Conservation (phyloP, 176 grass and related monocot genomes). For the Alloteropsis semialata region DNA sequence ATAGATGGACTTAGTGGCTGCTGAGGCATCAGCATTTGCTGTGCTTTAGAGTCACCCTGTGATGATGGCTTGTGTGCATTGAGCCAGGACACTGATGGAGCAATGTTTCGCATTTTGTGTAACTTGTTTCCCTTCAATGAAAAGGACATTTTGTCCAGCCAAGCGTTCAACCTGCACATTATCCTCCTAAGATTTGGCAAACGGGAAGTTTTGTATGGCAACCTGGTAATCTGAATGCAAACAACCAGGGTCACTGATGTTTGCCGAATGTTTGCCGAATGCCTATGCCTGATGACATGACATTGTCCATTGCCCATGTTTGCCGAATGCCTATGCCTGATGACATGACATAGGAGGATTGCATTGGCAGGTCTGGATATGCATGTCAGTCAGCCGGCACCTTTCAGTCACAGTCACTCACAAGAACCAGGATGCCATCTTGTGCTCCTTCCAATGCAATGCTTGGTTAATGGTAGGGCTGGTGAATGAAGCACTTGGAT, state of each 20-base stretch:
- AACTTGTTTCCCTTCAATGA: conserved; percentile 36
- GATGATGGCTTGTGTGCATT: conserved; percentile 47
- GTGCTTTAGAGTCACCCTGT: conserved; percentile 31
- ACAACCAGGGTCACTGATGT: background rate
- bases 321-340: background rate
- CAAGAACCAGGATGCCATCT: conserved; percentile 1
- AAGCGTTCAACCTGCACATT: background rate
- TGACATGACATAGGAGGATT: background rate
- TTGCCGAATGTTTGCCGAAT: conserved; percentile 14
- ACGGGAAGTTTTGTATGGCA: background rate
- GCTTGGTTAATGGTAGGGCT: conserved; percentile 13
- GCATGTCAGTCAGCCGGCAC: conserved; percentile 21
- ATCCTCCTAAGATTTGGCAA: background rate
- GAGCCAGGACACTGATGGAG: conserved; percentile 10
- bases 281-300: conserved; percentile 9
- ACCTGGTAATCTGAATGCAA: conserved; percentile 5
- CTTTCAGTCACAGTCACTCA: conserved; percentile 23
- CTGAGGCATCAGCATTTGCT: conserved; percentile 55
- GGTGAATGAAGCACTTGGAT: conserved; percentile 4
- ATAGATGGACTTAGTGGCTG: conserved; percentile 32
- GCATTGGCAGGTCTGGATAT: conserved; percentile 13
- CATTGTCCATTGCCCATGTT: too few species aligned
- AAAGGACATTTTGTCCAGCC: conserved; percentile 18
- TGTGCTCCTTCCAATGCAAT: background rate
- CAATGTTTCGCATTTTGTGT: conserved; percentile 16